These are phyloP conservation scores for Saxispiralis lemnorum DNA, from an alignment of 495 filamentous ascomycete genomes.

Conservation along the genomic window DNA sequence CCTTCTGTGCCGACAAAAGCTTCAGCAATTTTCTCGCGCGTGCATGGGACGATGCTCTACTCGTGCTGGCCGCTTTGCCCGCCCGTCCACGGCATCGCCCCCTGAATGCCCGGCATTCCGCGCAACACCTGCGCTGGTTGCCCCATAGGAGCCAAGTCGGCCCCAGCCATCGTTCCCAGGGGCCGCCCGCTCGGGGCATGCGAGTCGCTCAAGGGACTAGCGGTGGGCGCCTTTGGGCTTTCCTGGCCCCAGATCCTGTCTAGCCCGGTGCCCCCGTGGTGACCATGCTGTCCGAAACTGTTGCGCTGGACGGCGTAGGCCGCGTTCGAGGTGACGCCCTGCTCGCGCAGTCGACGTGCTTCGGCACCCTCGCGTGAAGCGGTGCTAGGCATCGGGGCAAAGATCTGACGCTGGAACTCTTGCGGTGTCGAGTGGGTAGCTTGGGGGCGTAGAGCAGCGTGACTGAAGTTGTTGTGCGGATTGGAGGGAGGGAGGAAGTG, in stretches of 20 bases:
- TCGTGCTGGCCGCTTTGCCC: too few species aligned
- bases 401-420: constrained; percentile 12
- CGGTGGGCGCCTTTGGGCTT: constrained; percentile 13
- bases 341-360: constrained; percentile 10
- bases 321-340: constrained; percentile 2
- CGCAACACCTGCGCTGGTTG: too few species aligned
- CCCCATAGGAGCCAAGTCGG: too few species aligned
- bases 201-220: constrained; percentile 10
- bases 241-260: neutral
- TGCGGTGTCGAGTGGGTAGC: constrained; percentile 10
- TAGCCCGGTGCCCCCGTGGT: constrained; percentile 8
- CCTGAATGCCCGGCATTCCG: too few species aligned
- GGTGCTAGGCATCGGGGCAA: constrained; percentile 7
- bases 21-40: too few species aligned
- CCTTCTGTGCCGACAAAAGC: too few species aligned
- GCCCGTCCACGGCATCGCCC: neutral
- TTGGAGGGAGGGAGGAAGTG: neutral
- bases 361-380: constrained; percentile 9
- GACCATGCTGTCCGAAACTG: constrained; percentile 3
- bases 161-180: neutral
- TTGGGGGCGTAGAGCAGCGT: neutral
- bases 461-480: neutral
- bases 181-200: constrained; percentile 3
- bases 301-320: neutral
- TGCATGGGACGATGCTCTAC: too few species aligned